These are phyloP conservation scores for Ambispora gerdemannii DNA, from an alignment of 192 early-diverging fungal genomes.

Conservation along the genomic window DNA sequence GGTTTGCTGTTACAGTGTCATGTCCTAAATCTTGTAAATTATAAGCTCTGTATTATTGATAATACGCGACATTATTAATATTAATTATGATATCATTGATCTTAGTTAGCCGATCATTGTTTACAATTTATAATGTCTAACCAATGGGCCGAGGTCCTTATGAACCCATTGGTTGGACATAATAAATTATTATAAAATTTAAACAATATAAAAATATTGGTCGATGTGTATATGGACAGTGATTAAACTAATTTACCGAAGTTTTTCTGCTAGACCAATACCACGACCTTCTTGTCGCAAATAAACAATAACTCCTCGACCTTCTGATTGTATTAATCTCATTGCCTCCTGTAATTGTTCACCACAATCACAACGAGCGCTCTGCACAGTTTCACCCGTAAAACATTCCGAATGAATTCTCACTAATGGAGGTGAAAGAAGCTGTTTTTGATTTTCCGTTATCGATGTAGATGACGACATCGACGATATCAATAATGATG, in stretches of 20 bases:
- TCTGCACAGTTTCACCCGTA: slow-evolving; percentile 92
- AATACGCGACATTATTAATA: too few species aligned
- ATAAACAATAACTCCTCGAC: slow-evolving; percentile 92
- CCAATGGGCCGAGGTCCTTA: too few species aligned
- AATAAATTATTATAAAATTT: background rate
- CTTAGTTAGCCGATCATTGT: too few species aligned
- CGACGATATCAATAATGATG: too few species aligned
- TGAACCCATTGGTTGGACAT: too few species aligned
- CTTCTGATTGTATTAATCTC: slow-evolving; percentile 78
- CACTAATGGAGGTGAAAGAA: slow-evolving; percentile 58
- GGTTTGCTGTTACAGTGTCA: slow-evolving; percentile 90
- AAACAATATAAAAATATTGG: background rate
- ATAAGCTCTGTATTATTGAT: slow-evolving; percentile 78
- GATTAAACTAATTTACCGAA: slow-evolving; percentile 75
- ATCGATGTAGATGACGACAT: background rate
- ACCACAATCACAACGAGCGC: slow-evolving; percentile 91
- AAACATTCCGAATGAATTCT: slow-evolving; percentile 97
- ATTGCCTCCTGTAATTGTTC: slow-evolving; percentile 92
- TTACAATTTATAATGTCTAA: too few species aligned
- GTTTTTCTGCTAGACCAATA: slow-evolving; percentile 90
- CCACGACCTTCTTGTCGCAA: slow-evolving; percentile 94
- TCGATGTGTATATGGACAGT: too few species aligned
- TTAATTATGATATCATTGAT: too few species aligned
- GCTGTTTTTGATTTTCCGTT: background rate
- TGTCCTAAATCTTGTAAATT: slow-evolving; percentile 95